Base-by-base conservation (phyloP, 2,329 filamentous ascomycete genomes). In the Thermothelomyces thermophilus region DNA sequence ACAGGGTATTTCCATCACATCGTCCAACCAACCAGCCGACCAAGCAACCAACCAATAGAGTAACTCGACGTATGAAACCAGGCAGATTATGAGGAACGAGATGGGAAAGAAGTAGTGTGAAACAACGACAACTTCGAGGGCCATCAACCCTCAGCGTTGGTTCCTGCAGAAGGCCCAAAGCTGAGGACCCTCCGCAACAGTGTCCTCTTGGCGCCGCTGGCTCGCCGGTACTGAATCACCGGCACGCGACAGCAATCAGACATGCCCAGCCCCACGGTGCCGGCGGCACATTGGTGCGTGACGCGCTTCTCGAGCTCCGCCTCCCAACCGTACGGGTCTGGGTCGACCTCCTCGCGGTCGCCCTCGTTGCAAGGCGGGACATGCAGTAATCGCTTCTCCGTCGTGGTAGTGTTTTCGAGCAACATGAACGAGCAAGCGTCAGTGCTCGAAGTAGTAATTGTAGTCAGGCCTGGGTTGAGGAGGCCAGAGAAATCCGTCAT, bases 131-230 rank as follows among this genome's bases (percentile, higher is more conserved):
- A 37, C n/a, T n/a, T n/a, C n/a, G 17, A 34, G 17, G 24, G 31
- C 10, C 7, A 35, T 31, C 39, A 19, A 31, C 7, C 26, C n/a
- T 11, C 22, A 34, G 3, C 19, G 24, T 16, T 14, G 5, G 3
- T 44, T 17, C 11, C 13, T 17, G 40, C 14, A 6, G n/a, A 14
- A 24, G 51, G 47, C n/a, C 52, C 52, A 14, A 52, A 35, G 16
- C 52, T 56, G 36, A 54, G 46, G 11, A 56, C 52, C 19, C 53
- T 30, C 46, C 72, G 68, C 14, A 74, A 58, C 6, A 73, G 62
- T 35, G 64, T 66, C 33, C 61, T 64, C 48, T 64, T 66, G 11
- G 56, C 56, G 19, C 60, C 55, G 14, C 61, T 56, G n/a, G 59
- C 51, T 31, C 63, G 58, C 3, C 58, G 61, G 41, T 63, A 63